phyloP scores from a whole-genome alignment of 139 green algal species.

The Prasinococcaceae sp. region DNA sequence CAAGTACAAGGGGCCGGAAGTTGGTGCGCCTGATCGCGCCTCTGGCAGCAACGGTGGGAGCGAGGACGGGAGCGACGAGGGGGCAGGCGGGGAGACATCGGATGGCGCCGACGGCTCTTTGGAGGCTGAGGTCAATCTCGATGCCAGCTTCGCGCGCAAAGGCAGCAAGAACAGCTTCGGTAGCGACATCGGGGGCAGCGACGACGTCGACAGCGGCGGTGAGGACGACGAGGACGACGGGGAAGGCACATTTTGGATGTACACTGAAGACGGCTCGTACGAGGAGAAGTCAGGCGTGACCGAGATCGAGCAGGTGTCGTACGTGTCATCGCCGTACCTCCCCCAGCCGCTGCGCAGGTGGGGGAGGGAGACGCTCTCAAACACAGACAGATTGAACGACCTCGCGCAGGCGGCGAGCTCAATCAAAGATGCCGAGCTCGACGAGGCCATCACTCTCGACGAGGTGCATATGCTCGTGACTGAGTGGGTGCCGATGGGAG shows the following conservation, averaged over 20 bases:
- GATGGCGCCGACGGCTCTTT: too few species aligned
- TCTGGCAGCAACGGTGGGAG: too few species aligned
- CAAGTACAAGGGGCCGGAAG: too few species aligned
- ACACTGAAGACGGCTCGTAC: not conserved
- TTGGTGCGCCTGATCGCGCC: too few species aligned
- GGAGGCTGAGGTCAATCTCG: too few species aligned
- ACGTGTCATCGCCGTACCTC: slow-evolving; percentile 15
- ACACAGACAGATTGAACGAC: not conserved
- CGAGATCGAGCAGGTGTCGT: slow-evolving; percentile 14
- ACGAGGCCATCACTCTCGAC: slow-evolving; percentile 6
- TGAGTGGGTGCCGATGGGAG: slow-evolving; percentile 20
- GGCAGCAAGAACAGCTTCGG: not conserved
- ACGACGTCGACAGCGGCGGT: not conserved
- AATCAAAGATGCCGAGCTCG: slow-evolving; percentile 7
- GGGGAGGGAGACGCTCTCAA: not conserved
- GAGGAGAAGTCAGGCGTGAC: slow-evolving; percentile 8
- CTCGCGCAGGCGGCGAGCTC: slow-evolving; percentile 1
- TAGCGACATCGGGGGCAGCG: not conserved
- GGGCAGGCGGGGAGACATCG: too few species aligned
- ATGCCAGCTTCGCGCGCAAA: too few species aligned
- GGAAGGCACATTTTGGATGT: not conserved
- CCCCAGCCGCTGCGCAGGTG: not conserved
- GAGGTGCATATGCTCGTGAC: slow-evolving; percentile 5
- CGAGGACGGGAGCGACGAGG: too few species aligned
- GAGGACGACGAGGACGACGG: not conserved